Conservation (phyloP, 768 basidiomycete genomes). For the Russula vinacea region DNA sequence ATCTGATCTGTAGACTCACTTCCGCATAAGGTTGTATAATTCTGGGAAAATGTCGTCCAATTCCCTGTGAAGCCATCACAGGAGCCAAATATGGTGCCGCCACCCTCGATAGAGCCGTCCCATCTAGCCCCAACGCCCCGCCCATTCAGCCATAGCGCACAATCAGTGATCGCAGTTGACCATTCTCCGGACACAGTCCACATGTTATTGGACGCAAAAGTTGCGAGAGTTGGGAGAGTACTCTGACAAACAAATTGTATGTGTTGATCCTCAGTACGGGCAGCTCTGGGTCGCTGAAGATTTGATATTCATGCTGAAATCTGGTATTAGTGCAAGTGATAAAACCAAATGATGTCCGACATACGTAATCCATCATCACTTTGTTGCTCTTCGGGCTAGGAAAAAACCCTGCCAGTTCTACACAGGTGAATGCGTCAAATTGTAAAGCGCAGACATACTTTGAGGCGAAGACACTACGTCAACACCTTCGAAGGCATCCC, state of each 20-base stretch:
- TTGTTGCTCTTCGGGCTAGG: constrained; percentile 50
- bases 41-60: constrained; percentile 52
- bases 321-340: not conserved
- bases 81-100: constrained; percentile 51
- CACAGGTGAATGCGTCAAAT: constrained; percentile 11
- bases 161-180: constrained; percentile 71
- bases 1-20: constrained; percentile 41
- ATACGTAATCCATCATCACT: constrained; percentile 64
- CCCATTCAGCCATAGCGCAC: constrained; percentile 77
- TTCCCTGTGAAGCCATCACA: constrained; percentile 64
- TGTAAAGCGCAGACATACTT: not conserved
- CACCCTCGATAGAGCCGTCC: constrained; percentile 54
- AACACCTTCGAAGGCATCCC: constrained; percentile 66
- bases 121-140: constrained; percentile 66
- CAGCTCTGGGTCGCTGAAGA: constrained; percentile 60
- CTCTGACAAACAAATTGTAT: constrained; percentile 57
- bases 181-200: constrained; percentile 83
- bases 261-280: constrained; percentile 54
- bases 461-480: constrained; percentile 37
- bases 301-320: constrained; percentile 65
- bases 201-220: constrained; percentile 52
- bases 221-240: constrained; percentile 44
- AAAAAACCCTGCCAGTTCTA: constrained; percentile 62
- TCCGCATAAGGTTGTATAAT: constrained; percentile 60
- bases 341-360: constrained; percentile 21